Conservation (phyloP, 129 eudicot genomes). For the Chrysanthemum lavandulifolium region DNA sequence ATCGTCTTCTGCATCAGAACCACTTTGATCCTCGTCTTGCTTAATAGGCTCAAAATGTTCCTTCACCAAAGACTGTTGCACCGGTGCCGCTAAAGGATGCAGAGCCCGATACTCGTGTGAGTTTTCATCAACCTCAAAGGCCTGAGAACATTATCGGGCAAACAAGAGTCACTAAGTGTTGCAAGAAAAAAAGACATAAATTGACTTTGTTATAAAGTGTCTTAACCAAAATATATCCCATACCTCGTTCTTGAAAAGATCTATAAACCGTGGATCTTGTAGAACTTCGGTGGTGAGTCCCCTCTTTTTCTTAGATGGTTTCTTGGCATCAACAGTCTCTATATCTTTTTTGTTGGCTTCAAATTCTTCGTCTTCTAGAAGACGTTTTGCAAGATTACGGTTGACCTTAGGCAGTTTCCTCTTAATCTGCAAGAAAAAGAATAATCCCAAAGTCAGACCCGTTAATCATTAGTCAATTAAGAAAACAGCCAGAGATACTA, state of each 20-base stretch:
- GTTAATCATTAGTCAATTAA: background rate
- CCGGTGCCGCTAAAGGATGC: slow-evolving; percentile 72
- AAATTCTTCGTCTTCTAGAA: slow-evolving; percentile 69
- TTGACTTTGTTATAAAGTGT: background rate
- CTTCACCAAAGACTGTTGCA: slow-evolving; percentile 62
- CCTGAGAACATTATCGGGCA: slow-evolving; percentile 40
- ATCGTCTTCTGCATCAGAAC: slow-evolving; percentile 52
- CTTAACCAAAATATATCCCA: background rate
- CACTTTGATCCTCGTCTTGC: slow-evolving; percentile 41
- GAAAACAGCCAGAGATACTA: slow-evolving; percentile 20
- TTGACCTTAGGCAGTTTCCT: slow-evolving; percentile 86
- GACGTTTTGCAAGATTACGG: slow-evolving; percentile 50
- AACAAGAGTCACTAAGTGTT: background rate
- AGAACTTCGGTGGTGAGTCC: slow-evolving; percentile 66
- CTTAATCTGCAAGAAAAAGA: slow-evolving; percentile 54
- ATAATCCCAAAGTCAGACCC: slow-evolving; percentile 2
- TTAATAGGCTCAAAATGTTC: slow-evolving; percentile 77
- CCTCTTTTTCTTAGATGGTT: slow-evolving; percentile 77
- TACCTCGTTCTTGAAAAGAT: slow-evolving; percentile 61
- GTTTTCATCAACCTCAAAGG: slow-evolving; percentile 75
- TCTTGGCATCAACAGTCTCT: slow-evolving; percentile 50
- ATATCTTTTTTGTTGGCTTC: slow-evolving; percentile 45
- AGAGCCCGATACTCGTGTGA: slow-evolving; percentile 77
- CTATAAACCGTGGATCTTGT: slow-evolving; percentile 58
- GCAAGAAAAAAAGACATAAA: background rate